These are phyloP conservation scores for Luvunga scandens DNA, from an alignment of 345 rosid genomes.

Conservation along the genomic window DNA sequence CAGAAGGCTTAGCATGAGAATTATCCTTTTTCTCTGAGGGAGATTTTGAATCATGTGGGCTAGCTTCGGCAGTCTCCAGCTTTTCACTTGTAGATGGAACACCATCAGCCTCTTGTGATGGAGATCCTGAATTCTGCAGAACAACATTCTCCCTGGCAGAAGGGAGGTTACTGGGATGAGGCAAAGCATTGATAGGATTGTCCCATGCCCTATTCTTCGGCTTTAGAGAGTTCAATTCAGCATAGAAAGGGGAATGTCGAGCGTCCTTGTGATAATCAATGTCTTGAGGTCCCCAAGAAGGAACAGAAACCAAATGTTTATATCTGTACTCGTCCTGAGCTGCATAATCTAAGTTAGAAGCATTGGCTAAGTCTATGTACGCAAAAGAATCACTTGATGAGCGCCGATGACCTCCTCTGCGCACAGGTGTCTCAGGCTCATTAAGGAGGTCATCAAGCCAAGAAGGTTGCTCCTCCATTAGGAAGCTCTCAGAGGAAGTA, in stretches of 20 bases:
- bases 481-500: slow-evolving; percentile 84
- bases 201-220: slow-evolving; percentile 57
- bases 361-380: slow-evolving; percentile 61
- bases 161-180: slow-evolving; percentile 44
- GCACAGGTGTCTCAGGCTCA: slow-evolving; percentile 93
- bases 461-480: slow-evolving; percentile 91
- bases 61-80: slow-evolving; percentile 54
- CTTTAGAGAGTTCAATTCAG: slow-evolving; percentile 46
- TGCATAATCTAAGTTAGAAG: slow-evolving; percentile 53
- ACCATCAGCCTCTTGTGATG: slow-evolving; percentile 50
- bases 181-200: slow-evolving; percentile 35
- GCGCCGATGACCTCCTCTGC: slow-evolving; percentile 88
- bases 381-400: slow-evolving; percentile 98
- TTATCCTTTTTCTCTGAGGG: slow-evolving; percentile 57
- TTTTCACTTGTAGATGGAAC: slow-evolving; percentile 44
- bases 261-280: slow-evolving; percentile 55
- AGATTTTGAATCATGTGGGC: slow-evolving; percentile 46
- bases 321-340: slow-evolving; percentile 60
- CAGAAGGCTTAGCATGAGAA: slow-evolving; percentile 40
- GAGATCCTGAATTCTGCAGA: slow-evolving; percentile 47
- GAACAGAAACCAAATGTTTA: slow-evolving; percentile 34
- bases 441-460: slow-evolving; percentile 99
- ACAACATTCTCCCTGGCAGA: slow-evolving; percentile 51
- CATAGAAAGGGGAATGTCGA: slow-evolving; percentile 39
- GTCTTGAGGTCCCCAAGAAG: slow-evolving; percentile 70